Conservation (phyloP, 164 flowering plant genomes). For the Warburgia ugandensis region DNA sequence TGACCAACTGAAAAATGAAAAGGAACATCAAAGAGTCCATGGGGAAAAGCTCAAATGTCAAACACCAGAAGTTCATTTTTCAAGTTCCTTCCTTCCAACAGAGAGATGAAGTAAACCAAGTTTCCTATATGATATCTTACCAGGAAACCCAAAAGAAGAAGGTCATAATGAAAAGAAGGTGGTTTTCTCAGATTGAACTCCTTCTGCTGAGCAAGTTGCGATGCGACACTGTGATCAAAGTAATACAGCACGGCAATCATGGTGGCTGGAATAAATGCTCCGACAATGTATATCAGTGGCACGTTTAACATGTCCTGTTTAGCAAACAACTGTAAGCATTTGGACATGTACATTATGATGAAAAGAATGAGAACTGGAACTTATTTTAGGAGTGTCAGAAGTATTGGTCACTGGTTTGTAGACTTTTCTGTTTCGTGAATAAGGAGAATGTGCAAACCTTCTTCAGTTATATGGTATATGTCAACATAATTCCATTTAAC, state of each 20-base stretch:
- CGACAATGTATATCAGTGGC: constrained; percentile 72
- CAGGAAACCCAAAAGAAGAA: constrained; percentile 85
- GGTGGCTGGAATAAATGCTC: constrained; percentile 97
- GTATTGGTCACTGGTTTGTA: no score
- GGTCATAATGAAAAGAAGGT: constrained; percentile 88
- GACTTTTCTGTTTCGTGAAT: no score
- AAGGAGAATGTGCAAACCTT: no score
- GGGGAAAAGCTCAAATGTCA: not conserved
- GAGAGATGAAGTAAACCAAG: not conserved
- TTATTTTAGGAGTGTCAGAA: no score
- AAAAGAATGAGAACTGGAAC: no score
- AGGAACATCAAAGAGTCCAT: not conserved
- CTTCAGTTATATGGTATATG: no score
- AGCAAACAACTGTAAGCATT: constrained; percentile 2
- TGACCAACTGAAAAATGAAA: no score
- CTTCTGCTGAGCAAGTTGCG: constrained; percentile 91
- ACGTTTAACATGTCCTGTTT: constrained; percentile 87
- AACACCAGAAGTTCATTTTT: not conserved
- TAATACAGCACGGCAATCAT: constrained; percentile 99
- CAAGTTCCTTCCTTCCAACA: not conserved
- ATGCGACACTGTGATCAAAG: constrained; percentile 98
- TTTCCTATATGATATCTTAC: constrained; percentile 28
- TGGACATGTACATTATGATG: no score
- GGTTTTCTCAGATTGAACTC: constrained; percentile 97
- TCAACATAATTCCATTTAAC: no score